Evolutionary conservation across 139 green algal genomes (phyloP).

Genomic region (Chlorella vulgaris): DNA sequence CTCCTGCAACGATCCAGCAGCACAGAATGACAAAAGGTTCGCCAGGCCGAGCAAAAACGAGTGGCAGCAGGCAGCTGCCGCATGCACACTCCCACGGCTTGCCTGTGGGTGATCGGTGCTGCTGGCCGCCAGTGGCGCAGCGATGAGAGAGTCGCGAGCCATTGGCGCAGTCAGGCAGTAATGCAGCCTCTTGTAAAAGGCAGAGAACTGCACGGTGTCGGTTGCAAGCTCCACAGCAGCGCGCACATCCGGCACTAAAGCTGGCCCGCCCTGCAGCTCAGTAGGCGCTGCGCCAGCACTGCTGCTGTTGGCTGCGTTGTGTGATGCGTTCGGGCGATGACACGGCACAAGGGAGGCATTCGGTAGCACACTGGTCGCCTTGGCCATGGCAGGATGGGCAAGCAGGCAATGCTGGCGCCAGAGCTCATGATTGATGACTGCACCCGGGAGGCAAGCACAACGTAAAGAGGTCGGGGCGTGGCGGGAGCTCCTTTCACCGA

Average conservation of each 20-base stretch:
- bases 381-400: background rate
- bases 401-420: constrained; percentile 7
- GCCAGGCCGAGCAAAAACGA: background rate
- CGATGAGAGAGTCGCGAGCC: constrained; percentile 36
- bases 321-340: background rate
- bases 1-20: constrained; percentile 17
- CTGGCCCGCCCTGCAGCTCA: too few species aligned
- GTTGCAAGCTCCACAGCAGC: background rate
- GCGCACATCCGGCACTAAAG: too few species aligned
- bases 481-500: too few species aligned
- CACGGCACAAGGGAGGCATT: background rate
- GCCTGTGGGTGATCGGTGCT: constrained; percentile 47
- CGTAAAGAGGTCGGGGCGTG: background rate
- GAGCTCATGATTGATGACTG: constrained; percentile 3
- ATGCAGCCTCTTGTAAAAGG: constrained; percentile 26
- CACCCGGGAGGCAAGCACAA: background rate
- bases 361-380: background rate
- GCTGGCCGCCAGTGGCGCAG: constrained; percentile 31
- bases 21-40: background rate
- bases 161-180: constrained; percentile 12
- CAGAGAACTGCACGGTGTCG: background rate
- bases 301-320: background rate
- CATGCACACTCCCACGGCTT: too few species aligned
- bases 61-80: background rate
- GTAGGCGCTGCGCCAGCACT: background rate